Conservation (phyloP, 805 yeast species). For the Kuraishia cidri region DNA sequence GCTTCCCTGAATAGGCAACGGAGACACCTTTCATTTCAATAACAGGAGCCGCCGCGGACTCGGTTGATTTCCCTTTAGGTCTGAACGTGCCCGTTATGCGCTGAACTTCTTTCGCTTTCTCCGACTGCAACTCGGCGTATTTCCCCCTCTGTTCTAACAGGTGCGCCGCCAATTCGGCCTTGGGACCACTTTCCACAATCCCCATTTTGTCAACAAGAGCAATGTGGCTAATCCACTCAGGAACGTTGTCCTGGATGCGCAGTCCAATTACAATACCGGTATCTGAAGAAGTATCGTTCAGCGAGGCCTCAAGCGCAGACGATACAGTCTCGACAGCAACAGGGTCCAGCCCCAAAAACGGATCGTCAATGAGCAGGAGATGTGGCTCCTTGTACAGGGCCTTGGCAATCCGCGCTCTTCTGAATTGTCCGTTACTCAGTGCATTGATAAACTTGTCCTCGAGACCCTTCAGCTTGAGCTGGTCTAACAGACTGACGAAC, state of each 20-base stretch:
- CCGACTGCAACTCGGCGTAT: conserved; percentile 2
- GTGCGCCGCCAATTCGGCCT: conserved; percentile 13
- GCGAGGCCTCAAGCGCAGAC: conserved; percentile 27
- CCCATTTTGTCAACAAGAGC: conserved; percentile 55
- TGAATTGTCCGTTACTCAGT: conserved; percentile 86
- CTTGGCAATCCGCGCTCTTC: conserved; percentile 82
- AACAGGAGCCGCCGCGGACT: conserved; percentile 7
- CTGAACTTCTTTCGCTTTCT: conserved; percentile 2
- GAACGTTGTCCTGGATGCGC: conserved; percentile 66
- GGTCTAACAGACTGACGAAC: conserved; percentile 32
- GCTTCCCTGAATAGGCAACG: conserved; percentile 55
- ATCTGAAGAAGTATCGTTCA: conserved; percentile 3
- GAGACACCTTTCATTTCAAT: conserved; percentile 54
- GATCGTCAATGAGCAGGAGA: conserved; percentile 76
- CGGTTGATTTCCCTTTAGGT: conserved; percentile 2
- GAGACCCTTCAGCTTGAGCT: conserved; percentile 47
- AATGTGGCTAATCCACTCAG: conserved; percentile 72
- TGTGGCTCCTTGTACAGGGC: conserved; percentile 59
- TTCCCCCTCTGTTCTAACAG: conserved; percentile 7
- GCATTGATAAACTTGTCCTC: conserved; percentile 76
- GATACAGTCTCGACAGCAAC: conserved; percentile 54
- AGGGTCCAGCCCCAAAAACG: conserved; percentile 87
- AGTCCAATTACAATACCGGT: conserved; percentile 67
- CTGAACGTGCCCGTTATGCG: conserved; percentile 7
- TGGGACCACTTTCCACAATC: conserved; percentile 38